Conservation (phyloP, 495 filamentous ascomycete species). For the Penicillium longicatenatum region DNA sequence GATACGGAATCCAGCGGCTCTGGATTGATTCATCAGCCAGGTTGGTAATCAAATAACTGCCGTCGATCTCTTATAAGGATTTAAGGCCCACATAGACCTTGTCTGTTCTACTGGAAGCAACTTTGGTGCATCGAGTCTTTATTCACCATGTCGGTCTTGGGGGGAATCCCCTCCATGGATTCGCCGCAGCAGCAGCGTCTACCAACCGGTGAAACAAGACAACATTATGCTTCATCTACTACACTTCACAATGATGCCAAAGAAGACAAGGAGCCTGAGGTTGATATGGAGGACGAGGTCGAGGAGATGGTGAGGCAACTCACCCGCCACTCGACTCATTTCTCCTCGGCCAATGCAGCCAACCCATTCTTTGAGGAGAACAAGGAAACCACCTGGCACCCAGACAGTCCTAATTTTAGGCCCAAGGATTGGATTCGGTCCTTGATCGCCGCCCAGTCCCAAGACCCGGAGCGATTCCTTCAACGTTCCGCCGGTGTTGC, state of each 20-base stretch:
- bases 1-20: not conserved
- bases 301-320: constrained; percentile 35
- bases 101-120: not conserved
- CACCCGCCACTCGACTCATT: constrained; percentile 34
- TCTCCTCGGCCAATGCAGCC: constrained; percentile 22
- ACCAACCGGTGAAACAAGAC: not conserved
- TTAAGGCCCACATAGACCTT: not conserved
- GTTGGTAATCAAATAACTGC: not conserved
- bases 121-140: not conserved
- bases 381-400: constrained; percentile 26
- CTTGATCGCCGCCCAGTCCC: constrained; percentile 32
- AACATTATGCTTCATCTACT: not conserved
- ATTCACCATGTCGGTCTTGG: constrained; percentile 8
- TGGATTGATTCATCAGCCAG: not conserved
- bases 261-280: constrained; percentile 9
- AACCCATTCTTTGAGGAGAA: constrained; percentile 36
- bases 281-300: constrained; percentile 27
- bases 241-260: not conserved
- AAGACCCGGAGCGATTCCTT: constrained; percentile 36
- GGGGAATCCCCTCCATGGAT: constrained; percentile 6
- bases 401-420: constrained; percentile 33
- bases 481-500: constrained; percentile 35
- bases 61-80: not conserved
- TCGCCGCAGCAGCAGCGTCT: constrained; percentile 4
- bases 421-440: constrained; percentile 36